Percentiles rank a stretch among this genome's conserved stretches.
phyloP scores from a whole-genome alignment of 768 basidiomycete species.

The Sarcodon aspratus region DNA sequence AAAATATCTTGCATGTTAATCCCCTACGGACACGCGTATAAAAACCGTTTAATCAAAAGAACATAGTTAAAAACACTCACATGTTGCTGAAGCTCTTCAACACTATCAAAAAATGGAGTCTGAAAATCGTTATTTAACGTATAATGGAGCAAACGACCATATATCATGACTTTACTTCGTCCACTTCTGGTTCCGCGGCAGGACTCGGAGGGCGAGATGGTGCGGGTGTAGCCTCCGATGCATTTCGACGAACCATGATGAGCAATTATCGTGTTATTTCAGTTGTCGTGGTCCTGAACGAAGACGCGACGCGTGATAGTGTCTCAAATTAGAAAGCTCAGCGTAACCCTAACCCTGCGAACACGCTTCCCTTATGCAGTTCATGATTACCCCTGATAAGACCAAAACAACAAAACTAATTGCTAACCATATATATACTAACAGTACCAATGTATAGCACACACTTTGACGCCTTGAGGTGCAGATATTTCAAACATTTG shows the following conservation, averaged over 20 bases:
- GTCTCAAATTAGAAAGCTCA: too few relatives aligned
- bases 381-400: too few relatives aligned
- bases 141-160: constrained; percentile 1
- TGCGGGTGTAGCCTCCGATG: constrained; percentile 30
- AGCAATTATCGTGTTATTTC: constrained; percentile 25
- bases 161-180: constrained; percentile 21
- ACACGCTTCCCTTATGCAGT: too few relatives aligned
- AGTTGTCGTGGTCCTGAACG: too few relatives aligned
- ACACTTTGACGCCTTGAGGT: too few relatives aligned
- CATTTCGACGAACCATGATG: constrained; percentile 35
- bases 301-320: too few relatives aligned
- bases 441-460: too few relatives aligned
- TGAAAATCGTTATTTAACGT: constrained; percentile 11
- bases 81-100: constrained; percentile 82
- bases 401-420: too few relatives aligned
- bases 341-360: too few relatives aligned
- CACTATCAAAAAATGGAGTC: constrained; percentile 59
- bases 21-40: constrained; percentile 37
- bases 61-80: constrained; percentile 22
- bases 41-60: constrained; percentile 1
- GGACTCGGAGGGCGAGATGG: constrained; percentile 42
- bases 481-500: too few relatives aligned
- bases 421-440: too few relatives aligned
- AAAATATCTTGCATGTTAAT: constrained; percentile 93
- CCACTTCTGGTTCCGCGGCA: constrained; percentile 24